A percentile compares a stretch with the other conserved stretches of the same genome.
Evolutionary conservation across 2,329 filamentous ascomycete species (phyloP).

Genomic region (Trematosphaeria pertusa): DNA sequence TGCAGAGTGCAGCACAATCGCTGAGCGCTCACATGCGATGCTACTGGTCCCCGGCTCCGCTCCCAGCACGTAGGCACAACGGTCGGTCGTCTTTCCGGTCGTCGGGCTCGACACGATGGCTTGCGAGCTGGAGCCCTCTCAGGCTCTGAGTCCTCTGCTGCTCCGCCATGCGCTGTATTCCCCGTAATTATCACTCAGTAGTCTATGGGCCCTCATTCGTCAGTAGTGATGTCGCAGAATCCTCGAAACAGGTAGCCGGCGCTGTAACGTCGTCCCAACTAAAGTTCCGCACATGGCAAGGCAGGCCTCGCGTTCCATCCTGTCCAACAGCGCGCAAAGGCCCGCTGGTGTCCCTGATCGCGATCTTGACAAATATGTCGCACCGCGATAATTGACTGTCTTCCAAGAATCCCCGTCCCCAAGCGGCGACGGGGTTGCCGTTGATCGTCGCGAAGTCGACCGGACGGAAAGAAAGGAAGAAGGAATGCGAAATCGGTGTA

Average conservation of each 20-base stretch:
- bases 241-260: slow-evolving; percentile 23
- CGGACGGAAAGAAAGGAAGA: slow-evolving; percentile 1
- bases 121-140: slow-evolving; percentile 14
- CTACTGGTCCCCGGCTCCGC: slow-evolving; percentile 11
- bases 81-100: slow-evolving; percentile 8
- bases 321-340: slow-evolving; percentile 21
- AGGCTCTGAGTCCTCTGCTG: slow-evolving; percentile 1
- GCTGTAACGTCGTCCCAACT: slow-evolving; percentile 33
- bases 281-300: slow-evolving; percentile 8
- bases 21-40: slow-evolving; percentile 8
- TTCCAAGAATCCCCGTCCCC: slow-evolving; percentile 10
- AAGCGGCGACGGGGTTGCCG: no score
- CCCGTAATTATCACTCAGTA: slow-evolving; percentile 4
- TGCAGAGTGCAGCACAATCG: no score
- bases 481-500: slow-evolving; percentile 16
- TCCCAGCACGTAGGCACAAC: slow-evolving; percentile 10
- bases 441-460: no score
- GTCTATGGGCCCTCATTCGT: slow-evolving; percentile 6
- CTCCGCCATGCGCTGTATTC: slow-evolving; percentile 33
- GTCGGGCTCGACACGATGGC: background rate
- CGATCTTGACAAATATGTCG: slow-evolving; percentile 20
- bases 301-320: slow-evolving; percentile 16
- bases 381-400: slow-evolving; percentile 31
- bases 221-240: slow-evolving; percentile 16
- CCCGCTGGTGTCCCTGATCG: slow-evolving; percentile 10